These are phyloP conservation scores for Rhizopogon vinicolor DNA, from an alignment of 768 basidiomycete species.

Conservation along the genomic window DNA sequence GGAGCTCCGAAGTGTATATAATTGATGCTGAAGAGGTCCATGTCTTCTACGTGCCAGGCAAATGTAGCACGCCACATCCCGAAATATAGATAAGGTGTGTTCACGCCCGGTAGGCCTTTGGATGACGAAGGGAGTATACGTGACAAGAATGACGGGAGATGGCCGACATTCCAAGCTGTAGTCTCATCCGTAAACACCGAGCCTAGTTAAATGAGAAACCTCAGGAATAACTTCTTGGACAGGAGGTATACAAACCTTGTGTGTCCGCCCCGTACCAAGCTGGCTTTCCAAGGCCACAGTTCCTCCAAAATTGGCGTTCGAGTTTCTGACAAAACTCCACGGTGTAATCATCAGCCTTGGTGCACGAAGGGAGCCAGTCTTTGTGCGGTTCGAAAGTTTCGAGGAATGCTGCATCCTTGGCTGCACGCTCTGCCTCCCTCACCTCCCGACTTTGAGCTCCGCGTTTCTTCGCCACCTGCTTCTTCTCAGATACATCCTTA, in stretches of 20 bases:
- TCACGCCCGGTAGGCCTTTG: constrained; percentile 87
- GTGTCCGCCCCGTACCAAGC: constrained; percentile 99
- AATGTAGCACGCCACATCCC: constrained; percentile 99
- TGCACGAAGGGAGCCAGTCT: constrained; percentile 80
- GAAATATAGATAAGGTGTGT: constrained; percentile 96
- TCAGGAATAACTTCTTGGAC: background rate
- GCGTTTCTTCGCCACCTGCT: constrained; percentile 37
- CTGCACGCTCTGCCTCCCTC: constrained; percentile 40
- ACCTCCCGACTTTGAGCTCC: constrained; percentile 34
- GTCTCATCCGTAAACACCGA: constrained; percentile 73
- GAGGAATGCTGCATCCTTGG: constrained; percentile 52
- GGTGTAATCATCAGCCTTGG: constrained; percentile 74
- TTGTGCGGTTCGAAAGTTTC: constrained; percentile 64
- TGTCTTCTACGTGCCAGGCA: constrained; percentile 99
- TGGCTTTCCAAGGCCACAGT: constrained; percentile 81
- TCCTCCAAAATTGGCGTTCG: constrained; percentile 91
- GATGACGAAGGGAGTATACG: constrained; percentile 66
- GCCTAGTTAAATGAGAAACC: constrained; percentile 30
- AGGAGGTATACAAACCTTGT: constrained; percentile 52
- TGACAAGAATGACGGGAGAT: constrained; percentile 81
- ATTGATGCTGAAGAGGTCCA: constrained; percentile 99
- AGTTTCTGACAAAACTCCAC: constrained; percentile 83
- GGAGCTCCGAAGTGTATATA: constrained; percentile 98
- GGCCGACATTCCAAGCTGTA: constrained; percentile 90
- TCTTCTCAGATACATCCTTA: constrained; percentile 29